A percentile compares a stretch with the other conserved stretches of the same genome.
Evolutionary conservation across 257 asterid genomes (phyloP).

Genomic region (Pogostemon cablin): DNA sequence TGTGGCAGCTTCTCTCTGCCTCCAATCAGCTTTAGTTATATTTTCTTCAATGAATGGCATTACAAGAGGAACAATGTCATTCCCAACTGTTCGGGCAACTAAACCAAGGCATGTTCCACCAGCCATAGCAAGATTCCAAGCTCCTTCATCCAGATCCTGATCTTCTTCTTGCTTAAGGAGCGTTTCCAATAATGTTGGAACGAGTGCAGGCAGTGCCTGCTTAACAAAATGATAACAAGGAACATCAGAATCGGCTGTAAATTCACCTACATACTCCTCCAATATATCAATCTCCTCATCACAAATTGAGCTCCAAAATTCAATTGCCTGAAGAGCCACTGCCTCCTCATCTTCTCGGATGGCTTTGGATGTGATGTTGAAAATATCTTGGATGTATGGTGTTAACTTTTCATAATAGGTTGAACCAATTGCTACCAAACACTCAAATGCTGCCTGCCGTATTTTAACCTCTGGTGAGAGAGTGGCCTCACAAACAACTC

Average conservation of each 20-base stretch:
- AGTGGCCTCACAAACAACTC: slow-evolving; percentile 65
- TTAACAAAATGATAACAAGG: slow-evolving; percentile 62
- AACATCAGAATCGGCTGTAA: slow-evolving; percentile 62
- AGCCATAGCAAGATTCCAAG: slow-evolving; percentile 74
- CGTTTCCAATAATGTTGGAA: slow-evolving; percentile 59
- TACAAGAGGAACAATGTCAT: slow-evolving; percentile 58
- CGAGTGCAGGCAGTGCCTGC: slow-evolving; percentile 73
- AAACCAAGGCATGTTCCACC: slow-evolving; percentile 76
- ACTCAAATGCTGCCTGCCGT: slow-evolving; percentile 61
- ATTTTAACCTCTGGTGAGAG: slow-evolving; percentile 52
- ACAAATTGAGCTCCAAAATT: slow-evolving; percentile 70
- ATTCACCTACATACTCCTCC: slow-evolving; percentile 61
- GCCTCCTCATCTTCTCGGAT: slow-evolving; percentile 62
- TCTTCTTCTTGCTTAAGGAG: slow-evolving; percentile 74
- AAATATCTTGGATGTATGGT: slow-evolving; percentile 57
- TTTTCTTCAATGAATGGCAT: slow-evolving; percentile 66
- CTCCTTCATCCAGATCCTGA: slow-evolving; percentile 70
- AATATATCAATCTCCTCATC: slow-evolving; percentile 69
- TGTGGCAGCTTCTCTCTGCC: slow-evolving; percentile 74
- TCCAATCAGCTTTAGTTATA: slow-evolving; percentile 59
- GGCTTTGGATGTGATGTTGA: slow-evolving; percentile 62
- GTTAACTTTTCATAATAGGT: slow-evolving; percentile 57
- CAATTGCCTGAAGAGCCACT: slow-evolving; percentile 70
- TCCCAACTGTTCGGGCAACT: slow-evolving; percentile 66
- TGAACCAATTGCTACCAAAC: slow-evolving; percentile 59